Percentiles rank a stretch among this genome's conserved stretches.
Evolutionary conservation across 2,329 filamentous ascomycete genomes (phyloP).

Genomic region (Monosporascus ibericus): DNA sequence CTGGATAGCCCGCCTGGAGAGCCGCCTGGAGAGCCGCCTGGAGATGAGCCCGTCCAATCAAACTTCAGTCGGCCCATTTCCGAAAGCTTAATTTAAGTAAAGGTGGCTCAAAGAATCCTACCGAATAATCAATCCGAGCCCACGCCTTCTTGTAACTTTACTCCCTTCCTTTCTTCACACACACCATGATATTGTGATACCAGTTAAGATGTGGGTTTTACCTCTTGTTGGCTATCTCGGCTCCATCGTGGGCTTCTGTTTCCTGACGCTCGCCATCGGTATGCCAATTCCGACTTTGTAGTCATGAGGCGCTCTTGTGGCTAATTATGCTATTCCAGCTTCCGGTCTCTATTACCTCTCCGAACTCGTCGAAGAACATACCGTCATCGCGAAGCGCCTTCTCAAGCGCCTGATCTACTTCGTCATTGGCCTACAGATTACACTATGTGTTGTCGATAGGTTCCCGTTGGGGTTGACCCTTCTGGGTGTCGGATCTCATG

Average conservation of each 20-base stretch:
- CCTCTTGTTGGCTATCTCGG: conserved; percentile 87
- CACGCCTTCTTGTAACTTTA: not conserved
- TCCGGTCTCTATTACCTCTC: conserved; percentile 98
- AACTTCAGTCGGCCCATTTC: not conserved
- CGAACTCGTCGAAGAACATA: conserved; percentile 96
- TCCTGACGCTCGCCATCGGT: conserved; percentile 92
- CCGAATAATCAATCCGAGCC: not conserved
- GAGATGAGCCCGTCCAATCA: not conserved
- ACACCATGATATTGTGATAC: conserved; percentile 12
- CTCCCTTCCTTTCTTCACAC: not conserved
- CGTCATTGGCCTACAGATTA: conserved; percentile 66
- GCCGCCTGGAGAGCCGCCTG: not conserved
- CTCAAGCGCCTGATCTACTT: conserved; percentile 78
- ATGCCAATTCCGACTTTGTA: conserved; percentile 19
- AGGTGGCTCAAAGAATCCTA: not conserved
- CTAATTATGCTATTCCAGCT: conserved; percentile 43
- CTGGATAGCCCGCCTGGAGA: too few species aligned
- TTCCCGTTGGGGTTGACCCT: conserved; percentile 72
- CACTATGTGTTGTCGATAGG: conserved; percentile 76
- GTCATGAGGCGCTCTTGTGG: not conserved
- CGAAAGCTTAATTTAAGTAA: not conserved
- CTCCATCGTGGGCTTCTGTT: conserved; percentile 81
- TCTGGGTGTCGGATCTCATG: conserved; percentile 73
- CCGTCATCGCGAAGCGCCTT: conserved; percentile 83
- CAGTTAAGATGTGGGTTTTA: conserved; percentile 80